Base-by-base conservation (phyloP, 371 early-diverging fungal genomes). In the Capillidium rhysosporum region DNA sequence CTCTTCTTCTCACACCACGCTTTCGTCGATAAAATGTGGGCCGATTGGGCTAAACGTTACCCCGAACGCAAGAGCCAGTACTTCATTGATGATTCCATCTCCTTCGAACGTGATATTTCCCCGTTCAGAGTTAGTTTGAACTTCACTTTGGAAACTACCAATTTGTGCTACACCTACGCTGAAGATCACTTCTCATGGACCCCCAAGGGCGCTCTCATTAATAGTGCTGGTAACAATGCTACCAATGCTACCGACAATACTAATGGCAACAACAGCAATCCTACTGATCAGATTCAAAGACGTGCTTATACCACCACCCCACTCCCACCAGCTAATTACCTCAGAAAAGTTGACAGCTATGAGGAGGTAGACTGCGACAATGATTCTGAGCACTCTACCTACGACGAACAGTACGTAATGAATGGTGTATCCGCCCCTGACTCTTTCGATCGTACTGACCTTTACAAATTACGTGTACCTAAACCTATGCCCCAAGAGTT, bases 1-100 rank as follows among this genome's bases (percentile, higher is more conserved):
- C 16, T 57, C 4, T 57, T 57, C 45, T 57, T 23, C n/a, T 24
- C 40, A 21, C 57, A 57, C 40, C 57, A 57, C 20, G 57, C 57
- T 7, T 57, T 47, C n/a, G 52, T 57, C 20, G 57, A 57, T 21
- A 57, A 43, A 25, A 21, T 57, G 10, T 57, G 57, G 57, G 4
- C 10, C 34, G 26, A 10, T 29, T 51, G 51, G 51, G 23, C 38
- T 14, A 51, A 39, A 14, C 12, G 31, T n/a, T n/a, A 38, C 34
- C n/a, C 7, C 16, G 29, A 53, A 21, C 51, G 51, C 14, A 28
- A 51, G 16, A 18, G 25, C 5, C 25, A 51, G 24, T 51, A 51
- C 24, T 9, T 23, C 23, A 16, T 28, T 25, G 41, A 52, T 52
- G 41, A 52, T 16, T 9, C 40, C 16, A 20, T 52, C 26, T 23